A percentile compares a stretch with the other conserved stretches of the same genome.
phyloP scores from a whole-genome alignment of 306 rosid species.

The Vicia sativa region DNA sequence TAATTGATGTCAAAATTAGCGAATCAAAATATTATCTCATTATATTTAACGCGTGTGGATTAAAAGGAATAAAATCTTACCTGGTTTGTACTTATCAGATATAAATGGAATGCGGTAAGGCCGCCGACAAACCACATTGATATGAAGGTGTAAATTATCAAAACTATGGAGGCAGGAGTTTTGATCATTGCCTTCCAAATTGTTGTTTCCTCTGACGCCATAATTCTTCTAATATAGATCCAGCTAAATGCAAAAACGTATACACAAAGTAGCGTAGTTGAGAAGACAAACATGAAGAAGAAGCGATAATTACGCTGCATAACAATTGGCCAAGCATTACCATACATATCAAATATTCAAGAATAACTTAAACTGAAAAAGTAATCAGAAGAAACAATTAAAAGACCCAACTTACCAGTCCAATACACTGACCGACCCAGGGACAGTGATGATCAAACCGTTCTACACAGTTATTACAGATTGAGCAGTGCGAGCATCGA shows the following conservation, averaged over 20 bases:
- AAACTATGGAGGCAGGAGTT: constrained; percentile 94
- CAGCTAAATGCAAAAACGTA: constrained; percentile 96
- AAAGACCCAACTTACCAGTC: constrained; percentile 66
- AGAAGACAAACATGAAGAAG: constrained; percentile 99
- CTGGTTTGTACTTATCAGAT: constrained; percentile 95
- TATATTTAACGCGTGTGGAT: constrained; percentile 4
- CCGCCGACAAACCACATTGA: constrained; percentile 99
- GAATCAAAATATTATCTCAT: neutral
- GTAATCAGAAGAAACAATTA: neutral
- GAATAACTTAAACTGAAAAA: constrained; percentile 21
- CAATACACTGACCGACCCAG: constrained; percentile 99
- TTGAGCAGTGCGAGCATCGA: constrained; percentile 98
- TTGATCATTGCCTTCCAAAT: constrained; percentile 94
- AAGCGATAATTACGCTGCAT: constrained; percentile 97
- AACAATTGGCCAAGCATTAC: constrained; percentile 41
- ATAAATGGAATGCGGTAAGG: constrained; percentile 97
- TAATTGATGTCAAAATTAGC: neutral
- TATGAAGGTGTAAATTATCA: constrained; percentile 87
- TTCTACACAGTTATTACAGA: constrained; percentile 96
- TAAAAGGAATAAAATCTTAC: constrained; percentile 44
- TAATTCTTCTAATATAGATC: constrained; percentile 84
- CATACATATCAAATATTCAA: constrained; percentile 30
- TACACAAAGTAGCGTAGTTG: constrained; percentile 89
- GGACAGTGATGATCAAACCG: constrained; percentile 99
- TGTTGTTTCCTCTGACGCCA: constrained; percentile 63